These are phyloP conservation scores for Helianthus tuberosus DNA, from an alignment of 129 eudicot species.

Conservation along the genomic window DNA sequence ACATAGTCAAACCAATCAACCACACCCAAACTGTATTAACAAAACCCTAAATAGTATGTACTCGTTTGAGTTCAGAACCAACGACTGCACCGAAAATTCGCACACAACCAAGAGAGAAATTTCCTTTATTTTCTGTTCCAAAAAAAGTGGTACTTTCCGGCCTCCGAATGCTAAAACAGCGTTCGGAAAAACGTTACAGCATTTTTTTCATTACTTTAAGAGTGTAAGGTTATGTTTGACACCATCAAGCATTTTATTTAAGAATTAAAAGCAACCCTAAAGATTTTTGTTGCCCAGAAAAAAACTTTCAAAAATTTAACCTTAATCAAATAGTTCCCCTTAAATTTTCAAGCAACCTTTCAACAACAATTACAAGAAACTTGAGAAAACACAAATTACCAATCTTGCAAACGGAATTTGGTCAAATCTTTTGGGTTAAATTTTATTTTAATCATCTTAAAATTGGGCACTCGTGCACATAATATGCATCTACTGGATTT, in stretches of 20 bases:
- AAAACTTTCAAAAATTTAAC: conserved; percentile 8
- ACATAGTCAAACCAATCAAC: not conserved
- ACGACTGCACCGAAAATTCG: not conserved
- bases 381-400: not conserved
- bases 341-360: conserved; percentile 8
- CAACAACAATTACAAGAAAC: conserved; percentile 3
- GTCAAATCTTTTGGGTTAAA: not conserved
- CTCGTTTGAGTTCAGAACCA: not conserved
- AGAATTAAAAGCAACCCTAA: not conserved
- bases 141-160: not conserved
- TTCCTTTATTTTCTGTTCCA: not conserved
- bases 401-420: not conserved
- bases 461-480: too few relatives aligned
- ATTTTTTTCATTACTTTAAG: too few relatives aligned
- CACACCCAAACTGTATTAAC: not conserved
- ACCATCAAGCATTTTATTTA: not conserved
- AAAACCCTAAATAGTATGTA: not conserved
- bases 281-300: not conserved
- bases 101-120: not conserved
- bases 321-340: conserved; percentile 18
- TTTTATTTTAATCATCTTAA: not conserved
- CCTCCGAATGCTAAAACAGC: not conserved
- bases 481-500: not conserved
- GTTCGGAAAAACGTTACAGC: too few relatives aligned
- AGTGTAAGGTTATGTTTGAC: not conserved